Conservation (phyloP, 2,329 filamentous ascomycete genomes). For the Fonsecaea multimorphosa region DNA sequence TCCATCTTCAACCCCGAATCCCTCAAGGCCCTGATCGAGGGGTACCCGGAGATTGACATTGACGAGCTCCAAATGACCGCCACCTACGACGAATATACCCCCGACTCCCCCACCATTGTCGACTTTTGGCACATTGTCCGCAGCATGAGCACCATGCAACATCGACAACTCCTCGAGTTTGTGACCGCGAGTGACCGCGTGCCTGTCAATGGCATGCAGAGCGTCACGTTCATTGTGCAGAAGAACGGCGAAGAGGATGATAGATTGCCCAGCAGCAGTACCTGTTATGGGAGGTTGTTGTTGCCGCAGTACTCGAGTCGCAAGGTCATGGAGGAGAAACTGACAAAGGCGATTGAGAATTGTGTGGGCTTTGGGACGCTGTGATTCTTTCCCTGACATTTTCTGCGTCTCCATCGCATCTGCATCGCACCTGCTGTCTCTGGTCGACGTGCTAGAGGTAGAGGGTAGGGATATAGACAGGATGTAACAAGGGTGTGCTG, state of each 20-base stretch:
- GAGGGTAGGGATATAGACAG: not conserved
- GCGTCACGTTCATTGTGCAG: slow-evolving; percentile 83
- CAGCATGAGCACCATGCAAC: slow-evolving; percentile 65
- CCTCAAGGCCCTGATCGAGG: slow-evolving; percentile 81
- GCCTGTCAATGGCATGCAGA: slow-evolving; percentile 82
- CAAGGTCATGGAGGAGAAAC: slow-evolving; percentile 72
- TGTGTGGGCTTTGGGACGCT: slow-evolving; percentile 87
- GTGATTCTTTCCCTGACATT: slow-evolving; percentile 52
- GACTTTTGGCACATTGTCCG: slow-evolving; percentile 86
- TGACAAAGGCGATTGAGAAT: slow-evolving; percentile 87
- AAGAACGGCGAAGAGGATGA: slow-evolving; percentile 71
- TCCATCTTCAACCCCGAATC: slow-evolving; percentile 72
- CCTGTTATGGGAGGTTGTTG: slow-evolving; percentile 88
- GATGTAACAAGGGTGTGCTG: not conserved
- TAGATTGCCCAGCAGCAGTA: slow-evolving; percentile 81
- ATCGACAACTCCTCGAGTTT: slow-evolving; percentile 82
- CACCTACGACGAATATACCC: slow-evolving; percentile 78
- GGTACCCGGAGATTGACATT: slow-evolving; percentile 79
- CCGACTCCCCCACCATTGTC: slow-evolving; percentile 70
- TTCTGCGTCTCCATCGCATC: too few relatives aligned
- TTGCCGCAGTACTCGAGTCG: slow-evolving; percentile 79
- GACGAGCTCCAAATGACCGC: slow-evolving; percentile 71
- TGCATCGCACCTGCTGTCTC: too few relatives aligned
- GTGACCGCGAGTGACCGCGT: slow-evolving; percentile 92
- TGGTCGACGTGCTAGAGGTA: too few relatives aligned